Evolutionary conservation across 805 yeast genomes (phyloP).

Genomic region (Yamadazyma insecticola): DNA sequence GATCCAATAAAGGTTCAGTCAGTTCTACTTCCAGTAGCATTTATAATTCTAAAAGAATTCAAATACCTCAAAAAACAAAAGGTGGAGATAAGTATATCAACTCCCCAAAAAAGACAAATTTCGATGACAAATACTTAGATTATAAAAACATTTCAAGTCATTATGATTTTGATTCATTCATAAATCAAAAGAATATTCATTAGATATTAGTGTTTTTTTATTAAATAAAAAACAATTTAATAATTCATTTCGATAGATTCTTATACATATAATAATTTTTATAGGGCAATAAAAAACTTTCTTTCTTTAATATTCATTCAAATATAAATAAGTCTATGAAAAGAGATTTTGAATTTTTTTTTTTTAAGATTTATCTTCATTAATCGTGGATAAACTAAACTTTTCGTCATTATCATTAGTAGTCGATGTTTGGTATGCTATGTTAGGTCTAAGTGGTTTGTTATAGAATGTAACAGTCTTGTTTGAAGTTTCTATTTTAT

Average conservation of each 20-base stretch:
- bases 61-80: not conserved
- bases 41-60: constrained; percentile 14
- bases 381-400: constrained; percentile 2
- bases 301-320: too few relatives aligned
- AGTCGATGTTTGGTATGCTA: too few relatives aligned
- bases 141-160: constrained; percentile 18
- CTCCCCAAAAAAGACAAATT: constrained; percentile 6
- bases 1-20: constrained; percentile 4
- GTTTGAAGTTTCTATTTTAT: constrained; percentile 31
- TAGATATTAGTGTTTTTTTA: too few relatives aligned
- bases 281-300: too few relatives aligned
- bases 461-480: constrained; percentile 40
- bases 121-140: constrained; percentile 29
- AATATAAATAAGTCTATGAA: too few relatives aligned
- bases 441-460: constrained; percentile 4
- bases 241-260: too few relatives aligned
- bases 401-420: not conserved
- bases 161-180: constrained; percentile 35
- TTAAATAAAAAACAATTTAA: too few relatives aligned
- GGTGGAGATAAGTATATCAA: too few relatives aligned
- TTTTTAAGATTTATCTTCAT: too few relatives aligned
- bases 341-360: too few relatives aligned
- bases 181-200: constrained; percentile 21
- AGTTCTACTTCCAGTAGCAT: constrained; percentile 10
- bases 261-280: too few relatives aligned